These are phyloP conservation scores for Chytriomyces sp. DNA, from an alignment of 192 early-diverging fungal genomes.

Conservation along the genomic window DNA sequence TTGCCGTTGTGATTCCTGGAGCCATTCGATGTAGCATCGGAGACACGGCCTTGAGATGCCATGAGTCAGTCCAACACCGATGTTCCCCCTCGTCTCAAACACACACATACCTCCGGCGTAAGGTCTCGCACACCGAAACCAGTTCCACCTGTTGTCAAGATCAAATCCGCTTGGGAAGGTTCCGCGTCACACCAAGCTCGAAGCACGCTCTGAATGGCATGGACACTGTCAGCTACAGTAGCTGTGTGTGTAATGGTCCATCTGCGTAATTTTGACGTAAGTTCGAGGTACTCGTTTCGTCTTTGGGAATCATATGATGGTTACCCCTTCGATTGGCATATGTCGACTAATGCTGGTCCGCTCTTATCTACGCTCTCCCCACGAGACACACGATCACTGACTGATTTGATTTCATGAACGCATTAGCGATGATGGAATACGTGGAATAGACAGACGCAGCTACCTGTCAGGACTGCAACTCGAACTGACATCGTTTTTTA, in stretches of 20 bases:
- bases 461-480: background rate
- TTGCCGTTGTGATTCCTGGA: conserved; percentile 76
- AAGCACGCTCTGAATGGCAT: conserved; percentile 35
- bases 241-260: conserved; percentile 29
- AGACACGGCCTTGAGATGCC: conserved; percentile 61
- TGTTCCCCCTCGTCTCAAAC: background rate
- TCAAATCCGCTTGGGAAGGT: conserved; percentile 52
- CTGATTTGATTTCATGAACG: background rate
- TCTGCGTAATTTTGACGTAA: background rate
- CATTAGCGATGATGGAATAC: background rate
- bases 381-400: conserved; percentile 24
- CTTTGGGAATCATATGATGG: no score
- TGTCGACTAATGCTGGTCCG: conserved; percentile 14
- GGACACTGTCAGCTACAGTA: conserved; percentile 40
- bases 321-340: no score
- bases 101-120: conserved; percentile 81
- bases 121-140: conserved; percentile 85
- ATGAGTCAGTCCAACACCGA: background rate
- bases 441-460: background rate
- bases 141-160: conserved; percentile 90
- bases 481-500: no score
- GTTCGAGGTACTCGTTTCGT: no score
- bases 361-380: conserved; percentile 8
- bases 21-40: conserved; percentile 73
- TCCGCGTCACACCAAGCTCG: conserved; percentile 21